Conservation (phyloP, 73 alveolate genomes). For the Symbiodinium natans region DNA sequence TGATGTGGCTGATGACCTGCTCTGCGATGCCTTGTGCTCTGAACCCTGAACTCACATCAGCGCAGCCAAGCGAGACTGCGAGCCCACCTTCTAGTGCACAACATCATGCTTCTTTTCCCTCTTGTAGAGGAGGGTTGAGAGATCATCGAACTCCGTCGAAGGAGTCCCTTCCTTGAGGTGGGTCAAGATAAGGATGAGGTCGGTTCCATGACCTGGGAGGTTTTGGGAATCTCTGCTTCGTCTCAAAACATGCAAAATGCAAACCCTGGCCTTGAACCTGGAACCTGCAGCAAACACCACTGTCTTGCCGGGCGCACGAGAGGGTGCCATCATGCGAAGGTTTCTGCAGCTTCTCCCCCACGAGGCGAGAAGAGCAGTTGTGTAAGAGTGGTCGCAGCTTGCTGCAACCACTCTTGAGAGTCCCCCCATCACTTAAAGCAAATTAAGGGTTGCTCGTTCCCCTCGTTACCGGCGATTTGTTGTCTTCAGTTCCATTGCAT, state of each 20-base stretch:
- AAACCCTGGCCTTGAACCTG: not conserved
- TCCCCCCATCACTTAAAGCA: too few relatives aligned
- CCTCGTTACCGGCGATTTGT: too few relatives aligned
- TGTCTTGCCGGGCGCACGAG: too few relatives aligned
- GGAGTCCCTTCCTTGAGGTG: slow-evolving; percentile 86
- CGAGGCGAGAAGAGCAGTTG: too few relatives aligned
- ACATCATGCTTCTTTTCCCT: not conserved
- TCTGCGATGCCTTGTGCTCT: too few relatives aligned
- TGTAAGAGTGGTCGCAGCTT: too few relatives aligned
- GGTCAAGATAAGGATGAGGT: slow-evolving; percentile 48
- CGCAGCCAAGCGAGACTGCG: not conserved
- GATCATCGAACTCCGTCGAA: slow-evolving; percentile 64
- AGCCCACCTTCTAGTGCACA: not conserved
- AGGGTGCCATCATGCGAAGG: too few relatives aligned
- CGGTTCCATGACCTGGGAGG: slow-evolving; percentile 85
- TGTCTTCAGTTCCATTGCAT: too few relatives aligned
- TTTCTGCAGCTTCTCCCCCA: too few relatives aligned
- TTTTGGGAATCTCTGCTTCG: not conserved
- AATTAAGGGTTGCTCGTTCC: too few relatives aligned
- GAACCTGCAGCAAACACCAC: not conserved
- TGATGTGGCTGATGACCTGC: too few relatives aligned
- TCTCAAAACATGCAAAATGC: not conserved
- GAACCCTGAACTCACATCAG: not conserved
- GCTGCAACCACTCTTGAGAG: too few relatives aligned
- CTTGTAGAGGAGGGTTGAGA: slow-evolving; percentile 64